Evolutionary conservation across 1,284 basidiomycete species (phyloP), one percentile per base, ranked within the genome.

Genomic region (Fistulinella cinereoalba): DNA sequence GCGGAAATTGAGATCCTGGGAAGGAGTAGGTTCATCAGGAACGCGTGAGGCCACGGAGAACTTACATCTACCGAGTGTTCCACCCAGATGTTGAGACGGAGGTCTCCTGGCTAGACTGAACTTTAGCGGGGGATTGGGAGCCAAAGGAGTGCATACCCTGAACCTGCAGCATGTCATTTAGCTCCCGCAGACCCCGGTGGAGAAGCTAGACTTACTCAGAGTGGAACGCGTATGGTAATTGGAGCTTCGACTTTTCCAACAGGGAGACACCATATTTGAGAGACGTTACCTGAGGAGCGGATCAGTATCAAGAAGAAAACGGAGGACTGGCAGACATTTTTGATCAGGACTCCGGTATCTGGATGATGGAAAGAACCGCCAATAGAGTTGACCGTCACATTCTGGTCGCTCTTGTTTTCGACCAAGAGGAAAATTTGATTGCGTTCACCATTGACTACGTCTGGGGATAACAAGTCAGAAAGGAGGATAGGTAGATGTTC

Each of bases 391-490:
- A 94, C 71, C 4, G 88, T 91, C 53, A 88, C 77, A 61, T 92
- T 90, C 55, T 77, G 79, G 49, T 77, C 76, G 16, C 86, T 86
- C 61, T 78, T 82, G 70, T 92, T 95, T 66, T 88, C 83, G 22
- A 94, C 72, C 32, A 76, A 69, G 46, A 94, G 65, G 19, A 71
- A 66, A 24, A 95, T 69, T 42, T 74, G 71, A 69, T 92, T 95
- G 59, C 78, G 79, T 71, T 94, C 87, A 49, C 92, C 92, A 60
- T 95, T 95, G 39, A 92, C 82, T 43, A 94, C 73, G 51, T 92
- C 92, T 92, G 13, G 8, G 28, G 28, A 31, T n/a, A 21, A 46
- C 13, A 61, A 25, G 37, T 59, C 29, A 54, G 42, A 27, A 15
- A 12, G 39, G 22, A n/a, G 22, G 12, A 27, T 28, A 32, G 11